Evolutionary conservation across 2,329 filamentous ascomycete species (phyloP), one percentile per base, ranked within the genome.

Genomic region (Botrytis tulipae): DNA sequence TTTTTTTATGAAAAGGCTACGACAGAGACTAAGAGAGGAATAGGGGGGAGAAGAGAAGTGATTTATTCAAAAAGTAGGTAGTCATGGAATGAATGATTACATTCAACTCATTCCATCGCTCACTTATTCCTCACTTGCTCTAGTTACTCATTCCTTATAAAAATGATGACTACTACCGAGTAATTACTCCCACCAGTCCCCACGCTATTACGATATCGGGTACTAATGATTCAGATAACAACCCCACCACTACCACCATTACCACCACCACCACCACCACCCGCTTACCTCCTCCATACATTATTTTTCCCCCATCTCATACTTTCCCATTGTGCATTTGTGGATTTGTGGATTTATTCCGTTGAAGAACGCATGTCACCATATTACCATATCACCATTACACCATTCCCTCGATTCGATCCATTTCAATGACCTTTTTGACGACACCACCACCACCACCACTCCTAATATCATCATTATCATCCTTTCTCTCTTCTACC

Each of bases 341-440:
- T 59, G 59, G 22, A 70, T 22, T 54, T 25, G n/a, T 59, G 54
- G 37, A 60, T n/a, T 63, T 20, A 22, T 37, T 63, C 59, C 57
- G 70, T 46, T 25, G 46, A 65, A 63, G 44, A 65, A 42, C 60
- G 46, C 70, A 57, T 66, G 20, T 37, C 60, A 42, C 68, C n/a
- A 40, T 35, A 8, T 25, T 4, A 61, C 14, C 61, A 32, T 32
- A 59, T n/a, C 20, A 29, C 14, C 20, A 25, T 42, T 8, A 9
- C 5, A 60, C 8, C 61, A 44, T 42, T 25, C 60, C 18, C 16
- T n/a, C 37, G 32, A 63, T 44, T 20, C 14, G 42, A 48, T 37
- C 10, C 44, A 35, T 40, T 42, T 25, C 37, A 54, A 60, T 59
- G 9, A 42, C 60, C 18, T 25, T 22, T 32, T 46, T 1, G 29